Evolutionary conservation across 1,284 basidiomycete genomes (phyloP), one percentile per base, ranked within the genome.

Genomic region (Austroboletus olivaceoglutinosus): DNA sequence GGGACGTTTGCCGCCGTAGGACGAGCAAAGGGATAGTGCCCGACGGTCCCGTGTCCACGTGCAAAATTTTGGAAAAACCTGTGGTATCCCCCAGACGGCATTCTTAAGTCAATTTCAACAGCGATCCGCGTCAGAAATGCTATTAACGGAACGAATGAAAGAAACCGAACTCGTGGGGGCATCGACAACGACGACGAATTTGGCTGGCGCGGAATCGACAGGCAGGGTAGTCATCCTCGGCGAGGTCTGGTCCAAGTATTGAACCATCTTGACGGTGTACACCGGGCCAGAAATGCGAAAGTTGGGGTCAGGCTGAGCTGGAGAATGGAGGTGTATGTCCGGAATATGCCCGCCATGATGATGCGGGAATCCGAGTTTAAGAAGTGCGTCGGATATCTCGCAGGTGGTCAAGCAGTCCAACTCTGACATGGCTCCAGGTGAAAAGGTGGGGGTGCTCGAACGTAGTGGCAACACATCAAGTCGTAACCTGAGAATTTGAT

Each of bases 221-320:
- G 92, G 96, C 66, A 97, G 94, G 33, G 78, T 70, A 1, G 79
- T 70, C 1, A 86, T 76, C 63, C 79, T 89, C 0, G 92, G 86
- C 3, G 90, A 79, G 15, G 73, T 64, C 21, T 69, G 76, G 61
- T 93, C 81, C 0, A 77, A 76, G 2, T 77, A 73, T 4, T 76
- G 70, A 3, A 93, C 91, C 85, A 97, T 93, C 73, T 87, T 78
- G 46, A 98, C 93, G 1, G 95, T 98, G 64, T 91, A 97, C 0
- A 91, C 94, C 13, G 88, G 89, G 0, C 89, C 92, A 57, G 87
- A 81, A 52, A 86, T 68, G 39, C 70, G 73, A 15, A 68, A 40
- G 16, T 40, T 25, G 12, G 39, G 15, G 15, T 16, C 65, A 4
- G 69, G 56, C 8, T 63, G 39, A 2, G 51, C 52, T 2, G 83